Evolutionary conservation across 2,329 filamentous ascomycete species (phyloP), one percentile per base, ranked within the genome.

Genomic region (Coleophoma crateriformis): DNA sequence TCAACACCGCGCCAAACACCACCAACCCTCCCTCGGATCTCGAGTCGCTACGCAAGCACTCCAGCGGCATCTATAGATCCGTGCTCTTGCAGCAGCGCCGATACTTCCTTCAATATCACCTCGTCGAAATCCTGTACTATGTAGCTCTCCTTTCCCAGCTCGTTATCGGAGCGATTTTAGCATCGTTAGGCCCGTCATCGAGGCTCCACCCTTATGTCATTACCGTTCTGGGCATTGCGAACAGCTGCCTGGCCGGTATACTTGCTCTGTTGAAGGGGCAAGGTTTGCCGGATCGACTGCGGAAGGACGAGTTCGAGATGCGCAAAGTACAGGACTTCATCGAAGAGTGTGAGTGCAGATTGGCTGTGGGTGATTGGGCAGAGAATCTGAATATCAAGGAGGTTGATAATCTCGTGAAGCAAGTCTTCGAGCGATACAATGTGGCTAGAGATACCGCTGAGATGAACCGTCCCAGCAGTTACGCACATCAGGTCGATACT

Each of bases 201-300:
- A 69, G 76, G 2, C 67, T 74, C 14, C 74, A 84, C 54, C 63
- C 77, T 15, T 68, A 73, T 17, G 78, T 56, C 6, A 59, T 86
- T 61, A 81, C 79, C 10, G 63, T 78, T 0, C 67, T 86, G 1
- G 82, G 84, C 3, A 81, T 81, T 1, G 62, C 80, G 11, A 87
- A 86, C 58, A 84, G 81, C 3, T 65, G 82, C 3, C 71, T 85
- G 6, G 83, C 83, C 1, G 82, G 84, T 14, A 66, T 83, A 1
- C 64, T 86, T 17, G 81, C 81, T 0, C 72, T 78, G 7, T 60
- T 78, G 43, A 77, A 76, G 58, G 73, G 75, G 4, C 74, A 75
- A 39, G 76, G 75, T 0, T 57, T 78, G 46, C 75, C 75, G 0
- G 71, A 75, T 54, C 61, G 71, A 14, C 52, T 78, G 15, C 65